A percentile compares a stretch with the other conserved stretches of the same genome.
phyloP scores from a whole-genome alignment of 495 filamentous ascomycete genomes.

The Alectoria sarmentosa region DNA sequence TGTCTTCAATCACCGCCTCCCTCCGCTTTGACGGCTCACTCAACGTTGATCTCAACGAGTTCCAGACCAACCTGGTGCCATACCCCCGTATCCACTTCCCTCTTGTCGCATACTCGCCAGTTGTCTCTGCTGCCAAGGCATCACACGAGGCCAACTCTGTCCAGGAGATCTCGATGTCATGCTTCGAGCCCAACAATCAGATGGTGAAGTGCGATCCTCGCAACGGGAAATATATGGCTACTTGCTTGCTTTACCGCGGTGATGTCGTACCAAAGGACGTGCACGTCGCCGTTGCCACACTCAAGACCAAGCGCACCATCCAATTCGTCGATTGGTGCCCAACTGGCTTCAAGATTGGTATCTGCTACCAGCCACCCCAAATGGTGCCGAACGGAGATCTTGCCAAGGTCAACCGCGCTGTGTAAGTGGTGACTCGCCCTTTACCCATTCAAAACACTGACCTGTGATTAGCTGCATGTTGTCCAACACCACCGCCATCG shows the following conservation, averaged over 20 bases:
- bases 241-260: slow-evolving; percentile 94
- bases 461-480: slow-evolving; percentile 74
- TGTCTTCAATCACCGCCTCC: slow-evolving; percentile 97
- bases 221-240: slow-evolving; percentile 99
- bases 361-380: slow-evolving; percentile 97
- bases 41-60: slow-evolving; percentile 98
- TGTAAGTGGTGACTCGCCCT: slow-evolving; percentile 52
- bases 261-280: slow-evolving; percentile 96
- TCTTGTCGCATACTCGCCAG: slow-evolving; percentile 89
- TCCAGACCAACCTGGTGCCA: slow-evolving; percentile 98
- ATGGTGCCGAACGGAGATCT: slow-evolving; percentile 94
- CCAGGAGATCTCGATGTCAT: slow-evolving; percentile 57
- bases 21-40: slow-evolving; percentile 98
- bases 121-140: slow-evolving; percentile 88
- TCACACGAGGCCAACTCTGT: slow-evolving; percentile 82
- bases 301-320: slow-evolving; percentile 98
- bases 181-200: slow-evolving; percentile 81
- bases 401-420: slow-evolving; percentile 94
- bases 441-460: slow-evolving; percentile 22
- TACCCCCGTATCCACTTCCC: slow-evolving; percentile 99
- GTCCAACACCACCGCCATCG: slow-evolving; percentile 98
- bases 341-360: slow-evolving; percentile 99
- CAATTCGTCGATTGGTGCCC: slow-evolving; percentile 99
- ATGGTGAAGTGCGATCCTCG: slow-evolving; percentile 99
- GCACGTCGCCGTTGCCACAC: slow-evolving; percentile 79